These are phyloP conservation scores for Plectranthus barbatus DNA, from an alignment of 257 asterid genomes.

Conservation along the genomic window DNA sequence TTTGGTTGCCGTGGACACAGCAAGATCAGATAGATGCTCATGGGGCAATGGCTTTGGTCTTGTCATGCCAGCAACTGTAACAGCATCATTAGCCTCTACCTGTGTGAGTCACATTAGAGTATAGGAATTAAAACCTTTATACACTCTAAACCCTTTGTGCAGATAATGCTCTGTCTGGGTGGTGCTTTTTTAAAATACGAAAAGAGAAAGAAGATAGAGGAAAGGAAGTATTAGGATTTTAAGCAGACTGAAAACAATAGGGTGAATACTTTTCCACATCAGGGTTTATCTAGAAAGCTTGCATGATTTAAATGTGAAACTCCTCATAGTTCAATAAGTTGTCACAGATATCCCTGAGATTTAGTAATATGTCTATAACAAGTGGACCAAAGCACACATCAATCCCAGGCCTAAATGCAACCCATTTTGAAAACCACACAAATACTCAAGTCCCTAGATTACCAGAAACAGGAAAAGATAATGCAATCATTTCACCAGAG, in stretches of 20 bases:
- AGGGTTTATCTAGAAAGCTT: not conserved
- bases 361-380: not conserved
- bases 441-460: not conserved
- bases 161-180: not conserved
- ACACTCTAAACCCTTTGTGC: not conserved
- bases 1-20: conserved; percentile 91
- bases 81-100: conserved; percentile 96
- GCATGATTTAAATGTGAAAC: conserved; percentile 1
- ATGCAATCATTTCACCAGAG: not conserved
- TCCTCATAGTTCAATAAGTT: not conserved
- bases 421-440: not conserved
- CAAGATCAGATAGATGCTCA: conserved; percentile 85
- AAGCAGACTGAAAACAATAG: not conserved
- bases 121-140: not conserved
- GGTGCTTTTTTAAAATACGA: not conserved
- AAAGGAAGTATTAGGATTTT: not conserved
- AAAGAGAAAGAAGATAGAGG: not conserved
- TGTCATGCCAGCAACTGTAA: conserved; percentile 95
- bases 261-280: not conserved
- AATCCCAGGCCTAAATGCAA: not conserved
- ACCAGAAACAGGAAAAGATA: conserved; percentile 2
- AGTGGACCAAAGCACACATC: not conserved
- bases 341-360: not conserved
- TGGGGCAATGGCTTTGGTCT: conserved; percentile 83
- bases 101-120: conserved; percentile 21